Evolutionary conservation across 2,329 filamentous ascomycete species (phyloP).

Genomic region (Apiospora arundinis): DNA sequence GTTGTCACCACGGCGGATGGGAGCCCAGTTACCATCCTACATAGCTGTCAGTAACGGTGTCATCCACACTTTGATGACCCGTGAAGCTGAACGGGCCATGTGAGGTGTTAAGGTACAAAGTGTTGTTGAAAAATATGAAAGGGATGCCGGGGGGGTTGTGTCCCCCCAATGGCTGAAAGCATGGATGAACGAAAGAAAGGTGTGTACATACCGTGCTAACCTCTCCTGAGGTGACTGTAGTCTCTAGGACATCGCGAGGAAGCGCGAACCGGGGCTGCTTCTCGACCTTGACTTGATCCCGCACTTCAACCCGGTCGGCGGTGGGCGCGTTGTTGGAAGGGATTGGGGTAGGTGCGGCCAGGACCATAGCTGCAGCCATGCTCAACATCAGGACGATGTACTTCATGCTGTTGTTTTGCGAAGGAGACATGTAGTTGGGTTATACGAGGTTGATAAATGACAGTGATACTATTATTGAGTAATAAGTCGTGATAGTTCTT

Average conservation of each 20-base stretch:
- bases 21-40: too few relatives aligned
- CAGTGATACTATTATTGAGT: too few relatives aligned
- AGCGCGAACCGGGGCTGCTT: not conserved
- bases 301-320: not conserved
- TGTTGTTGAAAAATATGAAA: not conserved
- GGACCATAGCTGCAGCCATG: not conserved
- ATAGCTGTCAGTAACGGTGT: not conserved
- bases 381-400: slow-evolving; percentile 7
- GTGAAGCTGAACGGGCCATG: too few relatives aligned
- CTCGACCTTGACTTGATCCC: not conserved
- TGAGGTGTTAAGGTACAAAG: too few relatives aligned
- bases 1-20: too few relatives aligned
- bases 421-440: not conserved
- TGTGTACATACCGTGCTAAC: not conserved
- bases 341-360: not conserved
- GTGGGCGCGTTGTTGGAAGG: not conserved
- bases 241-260: not conserved
- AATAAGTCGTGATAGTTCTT: not conserved
- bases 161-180: not conserved
- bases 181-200: not conserved
- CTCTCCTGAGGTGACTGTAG: not conserved
- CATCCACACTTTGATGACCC: not conserved
- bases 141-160: not conserved
- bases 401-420: not conserved
- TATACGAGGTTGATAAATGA: not conserved